phyloP scores from a whole-genome alignment of 2,329 filamentous ascomycete species.

The Epicoccum sorghinum region DNA sequence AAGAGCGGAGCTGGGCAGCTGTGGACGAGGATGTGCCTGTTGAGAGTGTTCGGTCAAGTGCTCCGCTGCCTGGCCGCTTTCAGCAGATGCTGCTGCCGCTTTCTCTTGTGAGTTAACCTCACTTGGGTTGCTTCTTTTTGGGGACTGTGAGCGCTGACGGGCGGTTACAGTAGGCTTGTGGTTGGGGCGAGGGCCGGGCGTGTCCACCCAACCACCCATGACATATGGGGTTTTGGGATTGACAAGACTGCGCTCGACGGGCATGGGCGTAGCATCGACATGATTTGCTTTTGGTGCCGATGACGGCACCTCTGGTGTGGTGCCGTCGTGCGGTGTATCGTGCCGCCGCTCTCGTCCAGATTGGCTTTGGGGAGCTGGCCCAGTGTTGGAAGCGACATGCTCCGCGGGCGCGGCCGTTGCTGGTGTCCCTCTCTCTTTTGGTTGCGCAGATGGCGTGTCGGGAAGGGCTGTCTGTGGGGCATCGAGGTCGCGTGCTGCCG shows the following conservation, averaged over 20 bases:
- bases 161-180: slow-evolving; percentile 15
- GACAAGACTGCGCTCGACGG: slow-evolving; percentile 26
- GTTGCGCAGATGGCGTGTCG: slow-evolving; percentile 1
- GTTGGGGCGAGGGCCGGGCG: slow-evolving; percentile 44
- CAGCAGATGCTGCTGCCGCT: slow-evolving; percentile 7
- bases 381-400: slow-evolving; percentile 3
- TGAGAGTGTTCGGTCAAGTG: neutral
- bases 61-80: slow-evolving; percentile 12
- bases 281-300: slow-evolving; percentile 15
- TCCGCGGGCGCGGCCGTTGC: slow-evolving; percentile 4
- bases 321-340: slow-evolving; percentile 10
- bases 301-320: slow-evolving; percentile 8
- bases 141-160: slow-evolving; percentile 24
- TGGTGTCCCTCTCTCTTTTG: neutral
- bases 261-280: slow-evolving; percentile 38
- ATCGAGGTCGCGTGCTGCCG: slow-evolving; percentile 26
- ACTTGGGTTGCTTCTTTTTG: slow-evolving; percentile 23
- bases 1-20: slow-evolving; percentile 44
- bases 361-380: neutral
- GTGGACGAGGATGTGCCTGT: slow-evolving; percentile 21
- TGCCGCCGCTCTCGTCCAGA: slow-evolving; percentile 14
- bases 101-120: slow-evolving; percentile 17
- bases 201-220: slow-evolving; percentile 57
- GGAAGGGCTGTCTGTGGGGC: slow-evolving; percentile 16
- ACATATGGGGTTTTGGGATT: slow-evolving; percentile 53